phyloP scores from a whole-genome alignment of 495 filamentous ascomycete genomes.

The Penicillium arizonense region DNA sequence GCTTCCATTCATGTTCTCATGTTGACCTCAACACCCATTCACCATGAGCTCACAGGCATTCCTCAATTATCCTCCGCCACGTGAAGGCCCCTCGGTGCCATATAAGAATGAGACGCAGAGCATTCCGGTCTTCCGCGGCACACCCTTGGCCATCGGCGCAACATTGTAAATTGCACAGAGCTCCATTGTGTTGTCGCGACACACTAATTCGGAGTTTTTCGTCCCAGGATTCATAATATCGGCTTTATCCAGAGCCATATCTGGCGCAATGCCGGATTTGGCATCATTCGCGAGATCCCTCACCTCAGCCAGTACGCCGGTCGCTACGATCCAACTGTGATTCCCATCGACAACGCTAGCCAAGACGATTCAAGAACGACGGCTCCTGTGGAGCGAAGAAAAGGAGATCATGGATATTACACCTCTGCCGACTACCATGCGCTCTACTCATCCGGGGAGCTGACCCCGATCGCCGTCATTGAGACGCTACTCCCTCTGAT shows the following conservation, averaged over 20 bases:
- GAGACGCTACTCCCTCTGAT: constrained; percentile 70
- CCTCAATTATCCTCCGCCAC: constrained; percentile 45
- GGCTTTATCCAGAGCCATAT: constrained; percentile 56
- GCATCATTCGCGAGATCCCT: constrained; percentile 52
- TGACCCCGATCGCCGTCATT: constrained; percentile 70
- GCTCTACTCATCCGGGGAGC: constrained; percentile 62
- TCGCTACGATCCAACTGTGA: constrained; percentile 83
- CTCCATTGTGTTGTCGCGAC: not conserved
- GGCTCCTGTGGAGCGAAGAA: constrained; percentile 26
- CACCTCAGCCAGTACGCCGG: constrained; percentile 59
- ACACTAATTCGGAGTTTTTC: not conserved
- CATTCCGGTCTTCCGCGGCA: constrained; percentile 56
- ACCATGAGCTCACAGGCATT: constrained; percentile 26
- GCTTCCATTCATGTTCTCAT: not conserved
- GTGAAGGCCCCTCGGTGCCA: constrained; percentile 41
- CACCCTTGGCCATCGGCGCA: constrained; percentile 48
- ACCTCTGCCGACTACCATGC: constrained; percentile 76
- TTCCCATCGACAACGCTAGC: constrained; percentile 51
- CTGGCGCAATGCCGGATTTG: constrained; percentile 78
- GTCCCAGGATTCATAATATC: constrained; percentile 52
- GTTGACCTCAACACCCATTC: not conserved
- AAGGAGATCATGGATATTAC: constrained; percentile 51
- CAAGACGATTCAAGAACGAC: constrained; percentile 31
- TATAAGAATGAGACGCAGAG: constrained; percentile 49
- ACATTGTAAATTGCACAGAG: constrained; percentile 38